Percentiles rank a stretch among this genome's conserved stretches.
Evolutionary conservation across 345 rosid species (phyloP).

Genomic region (Barbarea vulgaris): DNA sequence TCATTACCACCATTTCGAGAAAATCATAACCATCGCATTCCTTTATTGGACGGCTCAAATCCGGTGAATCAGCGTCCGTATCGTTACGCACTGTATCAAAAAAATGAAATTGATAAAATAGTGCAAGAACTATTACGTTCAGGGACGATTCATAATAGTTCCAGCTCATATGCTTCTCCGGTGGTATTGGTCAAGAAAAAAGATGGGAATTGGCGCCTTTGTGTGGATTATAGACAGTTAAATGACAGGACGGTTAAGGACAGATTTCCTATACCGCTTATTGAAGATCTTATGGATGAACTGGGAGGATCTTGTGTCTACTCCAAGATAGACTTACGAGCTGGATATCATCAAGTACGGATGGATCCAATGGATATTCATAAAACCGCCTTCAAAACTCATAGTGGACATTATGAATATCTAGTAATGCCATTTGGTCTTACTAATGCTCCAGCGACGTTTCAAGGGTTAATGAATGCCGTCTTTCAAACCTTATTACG

Average conservation of each 20-base stretch:
- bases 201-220: neutral
- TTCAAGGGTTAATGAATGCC: too few relatives aligned
- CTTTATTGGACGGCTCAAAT: neutral
- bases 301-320: neutral
- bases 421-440: too few relatives aligned
- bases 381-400: too few relatives aligned
- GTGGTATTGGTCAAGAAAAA: neutral
- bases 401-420: too few relatives aligned
- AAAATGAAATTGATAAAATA: neutral
- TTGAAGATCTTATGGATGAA: neutral
- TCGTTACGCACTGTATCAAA: neutral
- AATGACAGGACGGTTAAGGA: neutral
- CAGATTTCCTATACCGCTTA: neutral
- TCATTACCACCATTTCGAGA: neutral
- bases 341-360: too few relatives aligned
- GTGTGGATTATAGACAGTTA: neutral
- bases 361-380: neutral
- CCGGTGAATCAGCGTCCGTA: neutral
- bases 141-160: neutral
- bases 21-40: neutral
- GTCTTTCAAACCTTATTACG: too few relatives aligned
- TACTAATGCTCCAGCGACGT: too few relatives aligned
- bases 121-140: neutral
- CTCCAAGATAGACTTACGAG: too few relatives aligned
- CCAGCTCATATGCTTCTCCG: neutral